Evolutionary conservation across 768 basidiomycete genomes (phyloP), one percentile per base, ranked within the genome.

Genomic region (Clavulina sp.): DNA sequence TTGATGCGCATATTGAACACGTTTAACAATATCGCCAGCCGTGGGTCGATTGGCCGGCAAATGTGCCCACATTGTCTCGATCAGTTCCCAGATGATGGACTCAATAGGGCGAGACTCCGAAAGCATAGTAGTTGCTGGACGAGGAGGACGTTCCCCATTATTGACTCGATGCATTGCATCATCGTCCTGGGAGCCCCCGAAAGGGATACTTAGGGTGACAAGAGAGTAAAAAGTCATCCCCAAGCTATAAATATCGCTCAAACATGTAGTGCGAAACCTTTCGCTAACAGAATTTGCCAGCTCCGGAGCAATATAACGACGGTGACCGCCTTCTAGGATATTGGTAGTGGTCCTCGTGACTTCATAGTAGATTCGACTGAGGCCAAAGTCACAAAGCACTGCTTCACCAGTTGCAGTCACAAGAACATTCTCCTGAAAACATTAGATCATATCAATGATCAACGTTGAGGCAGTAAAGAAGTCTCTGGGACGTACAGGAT

Each of bases 371-470:
- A 38, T 32, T 52, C 43, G 41, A 32, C 44, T 48, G 13, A 52
- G 46, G 31, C 52, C 52, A 31, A 52, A 52, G 36, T 52, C 52
- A 44, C 30, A 34, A 32, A 52, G 41, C 43, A 21, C 28, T 28
- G 52, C 26, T 26, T 33, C 33, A 33, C 34, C 34, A 38, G 48
- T 33, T 5, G 26, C 23, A 44, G 48, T 44, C 28, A 52, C 43
- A 24, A 52, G 52, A 6, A 52, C 46, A 33, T 52, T 52, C 30
- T 34, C 41, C 52, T 48, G n/a, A n/a, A n/a, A n/a, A n/a, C n/a
- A n/a, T n/a, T n/a, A n/a, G n/a, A n/a, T n/a, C n/a, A n/a, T n/a
- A n/a, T n/a, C n/a, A n/a, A n/a, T n/a, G n/a, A n/a, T n/a, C n/a
- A n/a, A n/a, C n/a, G n/a, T n/a, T n/a, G n/a, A n/a, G n/a, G n/a